phyloP scores from a whole-genome alignment of 345 rosid genomes.

The Erysimum cheiranthoides region DNA sequence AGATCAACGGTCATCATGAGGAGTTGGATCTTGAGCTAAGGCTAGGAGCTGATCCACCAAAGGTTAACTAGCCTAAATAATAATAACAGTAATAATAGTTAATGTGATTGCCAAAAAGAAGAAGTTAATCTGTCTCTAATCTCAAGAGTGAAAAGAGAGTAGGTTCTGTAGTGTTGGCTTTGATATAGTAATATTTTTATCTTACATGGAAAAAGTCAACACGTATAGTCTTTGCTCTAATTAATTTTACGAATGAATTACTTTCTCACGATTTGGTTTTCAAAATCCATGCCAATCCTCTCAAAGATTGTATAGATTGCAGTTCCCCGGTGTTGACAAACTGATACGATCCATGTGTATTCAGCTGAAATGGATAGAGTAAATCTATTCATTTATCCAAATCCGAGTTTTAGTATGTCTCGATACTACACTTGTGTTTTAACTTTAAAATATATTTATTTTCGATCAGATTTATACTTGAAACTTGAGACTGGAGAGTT shows the following conservation, averaged over 20 bases:
- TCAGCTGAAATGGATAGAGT: background rate
- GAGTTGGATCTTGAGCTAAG: slow-evolving; percentile 91
- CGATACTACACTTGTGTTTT: background rate
- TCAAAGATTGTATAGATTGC: background rate
- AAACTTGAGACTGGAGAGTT: too few relatives aligned
- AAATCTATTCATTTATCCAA: background rate
- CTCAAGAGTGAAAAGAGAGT: slow-evolving; percentile 30
- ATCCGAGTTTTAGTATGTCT: background rate
- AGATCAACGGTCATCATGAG: slow-evolving; percentile 47
- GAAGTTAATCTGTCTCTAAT: slow-evolving; percentile 35
- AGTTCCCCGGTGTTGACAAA: background rate
- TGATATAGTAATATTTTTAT: slow-evolving; percentile 38
- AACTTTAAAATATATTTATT: background rate
- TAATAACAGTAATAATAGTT: slow-evolving; percentile 30
- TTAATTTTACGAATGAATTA: background rate
- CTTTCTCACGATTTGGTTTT: background rate
- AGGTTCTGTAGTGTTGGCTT: slow-evolving; percentile 45
- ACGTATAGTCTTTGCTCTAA: slow-evolving; percentile 13
- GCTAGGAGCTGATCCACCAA: slow-evolving; percentile 68
- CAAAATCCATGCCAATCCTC: background rate
- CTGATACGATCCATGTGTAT: slow-evolving; percentile 1
- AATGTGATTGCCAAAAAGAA: slow-evolving; percentile 35
- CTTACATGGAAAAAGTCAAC: slow-evolving; percentile 31
- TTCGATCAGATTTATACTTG: background rate
- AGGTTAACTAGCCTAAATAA: slow-evolving; percentile 51